A percentile compares a stretch with the other conserved stretches of the same genome.
Conservation (phyloP, 2,329 filamentous ascomycete genomes). For the Monosporascus sp. region DNA sequence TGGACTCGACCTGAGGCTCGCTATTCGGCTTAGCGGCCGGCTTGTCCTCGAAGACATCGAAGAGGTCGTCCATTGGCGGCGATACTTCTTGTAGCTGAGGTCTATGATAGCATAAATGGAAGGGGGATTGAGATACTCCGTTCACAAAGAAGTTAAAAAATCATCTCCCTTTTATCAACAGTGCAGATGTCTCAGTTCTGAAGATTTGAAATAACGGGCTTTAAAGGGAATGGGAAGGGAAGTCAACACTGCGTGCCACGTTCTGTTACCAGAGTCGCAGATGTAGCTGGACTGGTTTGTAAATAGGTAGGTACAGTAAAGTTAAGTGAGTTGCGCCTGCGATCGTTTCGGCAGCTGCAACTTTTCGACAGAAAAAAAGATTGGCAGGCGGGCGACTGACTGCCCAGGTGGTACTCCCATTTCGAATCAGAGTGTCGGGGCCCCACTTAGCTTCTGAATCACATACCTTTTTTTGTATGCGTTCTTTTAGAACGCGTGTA, state of each 20-base stretch:
- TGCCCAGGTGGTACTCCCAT: too few species aligned
- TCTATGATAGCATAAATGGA: neutral
- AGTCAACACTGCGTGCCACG: too few species aligned
- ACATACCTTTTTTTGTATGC: too few species aligned
- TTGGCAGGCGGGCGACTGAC: neutral
- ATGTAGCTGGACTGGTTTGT: neutral
- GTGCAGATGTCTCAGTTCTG: too few species aligned
- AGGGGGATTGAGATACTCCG: neutral
- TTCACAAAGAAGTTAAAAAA: neutral
- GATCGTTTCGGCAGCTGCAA: neutral
- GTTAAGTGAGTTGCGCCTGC: neutral
- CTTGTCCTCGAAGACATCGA: constrained; percentile 73
- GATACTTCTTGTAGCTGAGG: neutral
- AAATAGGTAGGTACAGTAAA: too few species aligned
- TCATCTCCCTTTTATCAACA: too few species aligned
- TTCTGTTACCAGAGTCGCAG: too few species aligned
- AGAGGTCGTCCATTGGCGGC: constrained; percentile 67
- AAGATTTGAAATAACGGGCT: too few species aligned
- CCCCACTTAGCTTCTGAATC: too few species aligned
- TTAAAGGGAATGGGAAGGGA: neutral
- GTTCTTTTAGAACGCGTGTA: too few species aligned
- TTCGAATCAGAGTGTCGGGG: too few species aligned
- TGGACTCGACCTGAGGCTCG: constrained; percentile 25
- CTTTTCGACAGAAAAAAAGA: neutral
- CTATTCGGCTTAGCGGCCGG: constrained; percentile 40